Conservation (phyloP, 163 green algal species). For the Scenedesmus sp. region DNA sequence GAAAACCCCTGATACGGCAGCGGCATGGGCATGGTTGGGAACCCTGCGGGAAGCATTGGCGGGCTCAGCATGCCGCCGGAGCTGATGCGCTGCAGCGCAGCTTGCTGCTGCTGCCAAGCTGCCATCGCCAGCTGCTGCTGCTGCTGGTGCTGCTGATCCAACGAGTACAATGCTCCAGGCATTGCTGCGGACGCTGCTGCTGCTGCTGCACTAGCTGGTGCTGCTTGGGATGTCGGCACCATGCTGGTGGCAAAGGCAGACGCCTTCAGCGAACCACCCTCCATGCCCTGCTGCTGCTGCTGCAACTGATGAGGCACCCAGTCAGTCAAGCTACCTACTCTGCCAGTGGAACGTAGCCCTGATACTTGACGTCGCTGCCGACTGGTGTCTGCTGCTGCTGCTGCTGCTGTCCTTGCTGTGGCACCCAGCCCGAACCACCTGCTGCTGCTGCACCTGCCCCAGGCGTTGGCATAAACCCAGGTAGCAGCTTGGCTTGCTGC, state of each 20-base stretch:
- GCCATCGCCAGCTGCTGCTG: constrained; percentile 25
- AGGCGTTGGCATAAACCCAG: constrained; percentile 42
- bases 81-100: background rate
- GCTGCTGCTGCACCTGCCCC: constrained; percentile 22
- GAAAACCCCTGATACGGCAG: background rate
- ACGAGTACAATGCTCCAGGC: background rate
- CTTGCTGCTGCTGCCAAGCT: constrained; percentile 27
- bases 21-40: constrained; percentile 4
- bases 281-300: constrained; percentile 12
- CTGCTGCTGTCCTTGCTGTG: background rate
- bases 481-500: constrained; percentile 6
- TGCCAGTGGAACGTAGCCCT: background rate
- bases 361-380: constrained; percentile 9
- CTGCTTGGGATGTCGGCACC: constrained; percentile 9
- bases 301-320: constrained; percentile 21
- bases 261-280: background rate
- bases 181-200: background rate
- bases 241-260: constrained; percentile 11
- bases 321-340: background rate
- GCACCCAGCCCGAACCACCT: background rate
- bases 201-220: background rate
- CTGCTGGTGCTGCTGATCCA: constrained; percentile 22
- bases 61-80: constrained; percentile 23
- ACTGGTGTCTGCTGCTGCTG: background rate
- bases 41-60: background rate